Evolutionary conservation across 2,329 filamentous ascomycete species (phyloP).

Genomic region (Sporothrix curviconia): DNA sequence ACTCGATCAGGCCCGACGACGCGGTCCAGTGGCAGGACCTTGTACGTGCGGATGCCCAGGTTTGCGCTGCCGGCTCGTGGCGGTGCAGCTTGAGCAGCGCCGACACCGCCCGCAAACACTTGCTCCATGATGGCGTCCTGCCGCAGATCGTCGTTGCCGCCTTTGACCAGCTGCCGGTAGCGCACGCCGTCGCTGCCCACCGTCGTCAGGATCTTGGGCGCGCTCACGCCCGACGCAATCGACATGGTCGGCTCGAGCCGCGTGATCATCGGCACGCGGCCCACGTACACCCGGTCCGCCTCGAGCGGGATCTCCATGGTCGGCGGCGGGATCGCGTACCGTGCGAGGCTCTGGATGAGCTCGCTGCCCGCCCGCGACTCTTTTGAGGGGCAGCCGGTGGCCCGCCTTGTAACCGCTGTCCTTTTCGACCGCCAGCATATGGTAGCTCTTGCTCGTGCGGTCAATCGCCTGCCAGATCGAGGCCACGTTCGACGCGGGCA

Average conservation of each 20-base stretch:
- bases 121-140: constrained; percentile 99
- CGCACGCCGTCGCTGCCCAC: constrained; percentile 67
- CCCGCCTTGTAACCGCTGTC: constrained; percentile 63
- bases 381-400: constrained; percentile 47
- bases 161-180: constrained; percentile 92
- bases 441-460: constrained; percentile 63
- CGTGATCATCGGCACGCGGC: constrained; percentile 61
- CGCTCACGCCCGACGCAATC: constrained; percentile 84
- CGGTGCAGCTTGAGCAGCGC: constrained; percentile 81
- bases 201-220: constrained; percentile 86
- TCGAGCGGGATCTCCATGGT: constrained; percentile 79
- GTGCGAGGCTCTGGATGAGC: constrained; percentile 56
- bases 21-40: constrained; percentile 85
- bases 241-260: constrained; percentile 69
- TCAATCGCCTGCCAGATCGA: constrained; percentile 65
- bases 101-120: constrained; percentile 93
- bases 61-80: constrained; percentile 79
- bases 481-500: constrained; percentile 40
- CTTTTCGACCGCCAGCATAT: constrained; percentile 57
- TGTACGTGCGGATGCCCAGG: constrained; percentile 90
- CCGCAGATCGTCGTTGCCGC: constrained; percentile 88
- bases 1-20: constrained; percentile 88
- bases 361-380: constrained; percentile 57
- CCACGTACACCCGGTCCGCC: constrained; percentile 65
- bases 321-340: constrained; percentile 72